Base-by-base conservation (phyloP, 768 basidiomycete genomes). In the Boletus rubropictus region DNA sequence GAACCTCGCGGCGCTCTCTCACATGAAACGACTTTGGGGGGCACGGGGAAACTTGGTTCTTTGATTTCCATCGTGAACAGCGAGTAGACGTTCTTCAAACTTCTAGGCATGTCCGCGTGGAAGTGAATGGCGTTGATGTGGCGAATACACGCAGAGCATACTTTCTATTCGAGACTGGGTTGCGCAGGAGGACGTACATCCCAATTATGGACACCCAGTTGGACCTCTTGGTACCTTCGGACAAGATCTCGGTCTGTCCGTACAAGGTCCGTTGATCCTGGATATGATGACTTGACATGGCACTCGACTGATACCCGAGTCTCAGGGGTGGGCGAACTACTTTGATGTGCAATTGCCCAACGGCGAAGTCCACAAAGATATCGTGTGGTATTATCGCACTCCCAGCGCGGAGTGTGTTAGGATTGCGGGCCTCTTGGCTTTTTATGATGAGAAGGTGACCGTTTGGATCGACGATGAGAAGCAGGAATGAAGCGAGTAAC, bases 371-470 rank as follows among this genome's bases (percentile, higher is more conserved):
- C 57, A 70, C 32, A 66, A 77, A 25, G 72, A 81, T 44, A 61
- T 82, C 5, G 75, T 80, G 14, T 85, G 84, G 83, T 83, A 74
- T 71, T 84, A 85, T 61, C 75, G 72, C 22, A 70, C 71, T 32
- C 74, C 82, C 0, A 72, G 65, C 12, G 64, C 66, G 0, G 82
- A 83, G 50, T 76, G 76, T 33, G 65, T 71, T 3, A 68, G 63
- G 18, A 73, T 84, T 38, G 67, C 62, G 41, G 80, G 80, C 15
- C 72, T 72, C 48, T 63, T 79, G 7, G 76, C 80, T 0, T 84
- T 82, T 59, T 81, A 80, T 51, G 81, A 85, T 44, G 82, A 86
- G 54, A 82, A 79, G 50, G 76, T 84, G 22, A 80, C 83, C 44
- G 74, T 84, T 11, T 85, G 72, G 67, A 58, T 85, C 14, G 81